phyloP scores from a whole-genome alignment of 1,284 basidiomycete genomes.

The Malassezia restricta region DNA sequence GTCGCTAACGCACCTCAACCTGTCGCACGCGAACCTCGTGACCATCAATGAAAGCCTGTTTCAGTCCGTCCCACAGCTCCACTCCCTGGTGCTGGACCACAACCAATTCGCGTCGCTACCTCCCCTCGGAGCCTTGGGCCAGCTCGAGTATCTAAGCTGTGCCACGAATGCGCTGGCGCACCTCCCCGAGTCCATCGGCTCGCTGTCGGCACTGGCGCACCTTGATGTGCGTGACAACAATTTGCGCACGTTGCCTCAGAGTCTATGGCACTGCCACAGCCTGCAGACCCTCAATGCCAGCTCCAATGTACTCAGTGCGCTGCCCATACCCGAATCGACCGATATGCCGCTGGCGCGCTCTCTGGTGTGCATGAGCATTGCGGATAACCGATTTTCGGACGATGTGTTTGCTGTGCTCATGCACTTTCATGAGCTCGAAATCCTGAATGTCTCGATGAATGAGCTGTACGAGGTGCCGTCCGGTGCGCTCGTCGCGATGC shows the following conservation, averaged over 20 bases:
- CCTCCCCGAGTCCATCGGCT: conserved; percentile 67
- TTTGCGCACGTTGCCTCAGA: conserved; percentile 61
- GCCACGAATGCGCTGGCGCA: conserved; percentile 75
- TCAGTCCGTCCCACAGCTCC: conserved; percentile 28
- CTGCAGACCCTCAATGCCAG: conserved; percentile 70
- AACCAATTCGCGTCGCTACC: conserved; percentile 74
- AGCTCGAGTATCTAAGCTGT: conserved; percentile 65
- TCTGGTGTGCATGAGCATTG: conserved; percentile 67
- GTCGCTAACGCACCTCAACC: conserved; percentile 66
- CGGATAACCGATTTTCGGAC: conserved; percentile 77
- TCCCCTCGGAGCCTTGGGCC: conserved; percentile 62
- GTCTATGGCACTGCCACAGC: conserved; percentile 72
- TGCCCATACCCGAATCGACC: conserved; percentile 54
- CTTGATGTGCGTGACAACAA: conserved; percentile 89
- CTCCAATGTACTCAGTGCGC: conserved; percentile 69
- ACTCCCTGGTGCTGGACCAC: conserved; percentile 33
- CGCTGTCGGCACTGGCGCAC: conserved; percentile 61
- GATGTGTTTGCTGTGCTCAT: conserved; percentile 69
- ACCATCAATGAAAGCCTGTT: conserved; percentile 57
- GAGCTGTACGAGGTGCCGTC: conserved; percentile 70
- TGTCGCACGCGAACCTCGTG: conserved; percentile 82
- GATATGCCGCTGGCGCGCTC: conserved; percentile 56
- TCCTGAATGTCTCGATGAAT: conserved; percentile 91
- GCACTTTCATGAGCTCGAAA: conserved; percentile 51
- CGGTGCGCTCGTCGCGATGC: conserved; percentile 61